Base-by-base conservation (phyloP, 257 asterid species). In the Solanum corneliomulleri region DNA sequence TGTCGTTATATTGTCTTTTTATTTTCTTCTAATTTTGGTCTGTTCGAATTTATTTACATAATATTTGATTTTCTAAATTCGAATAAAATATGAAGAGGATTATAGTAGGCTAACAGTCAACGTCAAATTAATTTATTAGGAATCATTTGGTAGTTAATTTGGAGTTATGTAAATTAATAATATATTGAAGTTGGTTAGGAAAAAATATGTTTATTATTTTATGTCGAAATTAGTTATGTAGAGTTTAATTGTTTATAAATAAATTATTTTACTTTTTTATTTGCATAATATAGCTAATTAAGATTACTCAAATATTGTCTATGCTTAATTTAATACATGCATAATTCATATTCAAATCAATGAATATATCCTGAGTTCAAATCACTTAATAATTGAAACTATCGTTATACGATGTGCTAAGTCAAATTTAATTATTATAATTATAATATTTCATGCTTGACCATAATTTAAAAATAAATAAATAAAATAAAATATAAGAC, bases 351-450 rank as follows among this genome's bases (percentile, higher is more conserved):
- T 58, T 0, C 12, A 58, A 58, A 58, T 21, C 2, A 20, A 58
- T 58, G 27, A 58, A 58, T 58, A 20, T 20, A 58, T 11, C 27
- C 21, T 58, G 66, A 20, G 27, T 60, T 60, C 1, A 21, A 60
- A 60, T 58, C 2, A 2, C 60, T 49, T 4, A 15, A 21, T n/a
- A 23, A 1, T n/a, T 62, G 70, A 0, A 0, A 62, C 4, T 10
- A 1, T 62, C 1, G 1, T 62, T 2, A 23, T 10, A 23, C 0
- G 16, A 62, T 1, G 31, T 0, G 3, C 0, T 1, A 10, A 13
- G 6, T 25, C 18, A 12, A 12, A 66, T 66, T 64, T 52, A 52
- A 0, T 52, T 56, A 1, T 71, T 18, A 69, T 69, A 10, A 35
- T 10, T 20, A 1, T 35, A 37, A 1, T 11, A 64, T 25, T 56